These are phyloP conservation scores for Hypoxylon sp. DNA, from an alignment of 2,329 filamentous ascomycete genomes.

Conservation along the genomic window DNA sequence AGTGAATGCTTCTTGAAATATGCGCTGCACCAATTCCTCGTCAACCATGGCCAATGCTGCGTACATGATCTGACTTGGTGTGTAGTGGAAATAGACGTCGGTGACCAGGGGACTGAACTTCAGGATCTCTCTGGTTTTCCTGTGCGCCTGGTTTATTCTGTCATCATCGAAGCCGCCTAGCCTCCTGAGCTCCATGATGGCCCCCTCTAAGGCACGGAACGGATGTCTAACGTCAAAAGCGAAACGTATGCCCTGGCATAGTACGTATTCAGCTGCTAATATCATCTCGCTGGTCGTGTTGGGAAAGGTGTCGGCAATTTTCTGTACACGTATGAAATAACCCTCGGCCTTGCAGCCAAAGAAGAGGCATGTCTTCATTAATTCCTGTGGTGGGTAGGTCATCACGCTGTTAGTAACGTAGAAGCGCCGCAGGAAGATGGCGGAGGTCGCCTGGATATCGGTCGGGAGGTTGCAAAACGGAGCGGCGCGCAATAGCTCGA, in stretches of 20 bases:
- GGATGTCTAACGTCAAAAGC: constrained; percentile 95
- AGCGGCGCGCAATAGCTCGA: constrained; percentile 70
- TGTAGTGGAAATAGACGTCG: constrained; percentile 97
- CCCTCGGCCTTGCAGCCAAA: constrained; percentile 95
- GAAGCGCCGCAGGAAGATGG: constrained; percentile 92
- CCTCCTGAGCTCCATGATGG: constrained; percentile 83
- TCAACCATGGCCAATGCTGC: constrained; percentile 85
- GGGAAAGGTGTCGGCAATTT: constrained; percentile 78
- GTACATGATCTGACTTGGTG: constrained; percentile 93
- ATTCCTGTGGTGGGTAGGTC: constrained; percentile 92
- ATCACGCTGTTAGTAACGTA: constrained; percentile 96
- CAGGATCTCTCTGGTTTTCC: constrained; percentile 79
- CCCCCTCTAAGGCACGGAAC: constrained; percentile 87
- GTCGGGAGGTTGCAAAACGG: constrained; percentile 67
- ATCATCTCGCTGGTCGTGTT: constrained; percentile 84
- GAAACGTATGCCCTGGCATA: constrained; percentile 93
- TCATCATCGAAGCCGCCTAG: constrained; percentile 72
- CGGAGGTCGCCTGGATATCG: constrained; percentile 78
- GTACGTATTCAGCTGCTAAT: constrained; percentile 89
- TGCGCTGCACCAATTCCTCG: constrained; percentile 67
- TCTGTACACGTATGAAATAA: constrained; percentile 75
- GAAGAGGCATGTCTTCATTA: constrained; percentile 92
- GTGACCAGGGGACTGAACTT: constrained; percentile 87
- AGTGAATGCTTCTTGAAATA: constrained; percentile 61
- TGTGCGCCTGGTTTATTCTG: constrained; percentile 74